A percentile compares a stretch with the other conserved stretches of the same genome.
Evolutionary conservation across 2,329 filamentous ascomycete genomes (phyloP).

Genomic region (Chaetomiaceae sp.): DNA sequence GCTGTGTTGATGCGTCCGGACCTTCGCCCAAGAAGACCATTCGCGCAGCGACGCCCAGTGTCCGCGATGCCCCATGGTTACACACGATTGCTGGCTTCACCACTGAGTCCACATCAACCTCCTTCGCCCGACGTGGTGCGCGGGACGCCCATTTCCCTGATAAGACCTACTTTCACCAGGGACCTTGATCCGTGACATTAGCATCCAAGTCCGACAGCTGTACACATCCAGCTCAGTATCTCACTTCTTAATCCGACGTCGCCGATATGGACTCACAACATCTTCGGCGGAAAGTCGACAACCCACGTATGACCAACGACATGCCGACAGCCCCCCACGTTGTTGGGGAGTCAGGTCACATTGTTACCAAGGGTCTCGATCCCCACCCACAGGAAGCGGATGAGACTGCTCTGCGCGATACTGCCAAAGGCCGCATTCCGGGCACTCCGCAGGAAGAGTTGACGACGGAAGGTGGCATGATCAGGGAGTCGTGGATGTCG

Average conservation of each 20-base stretch:
- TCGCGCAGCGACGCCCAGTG: neutral
- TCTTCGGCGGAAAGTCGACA: neutral
- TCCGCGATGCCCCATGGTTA: neutral
- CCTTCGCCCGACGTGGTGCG: neutral
- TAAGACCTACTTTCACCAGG: neutral
- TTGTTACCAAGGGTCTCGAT: neutral
- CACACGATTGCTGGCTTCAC: neutral
- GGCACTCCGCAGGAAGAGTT: neutral
- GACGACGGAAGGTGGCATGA: neutral
- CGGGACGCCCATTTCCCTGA: neutral
- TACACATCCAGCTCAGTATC: neutral
- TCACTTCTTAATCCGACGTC: neutral
- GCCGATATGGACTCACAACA: neutral
- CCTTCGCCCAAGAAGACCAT: neutral
- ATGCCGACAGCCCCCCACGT: neutral
- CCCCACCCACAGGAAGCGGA: neutral
- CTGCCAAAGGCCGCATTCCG: conserved; percentile 1
- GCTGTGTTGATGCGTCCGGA: neutral
- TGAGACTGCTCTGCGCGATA: neutral
- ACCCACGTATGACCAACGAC: neutral
- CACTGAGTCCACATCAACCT: neutral
- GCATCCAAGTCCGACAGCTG: neutral
- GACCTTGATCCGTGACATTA: neutral
- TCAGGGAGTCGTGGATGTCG: conserved; percentile 19
- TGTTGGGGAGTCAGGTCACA: neutral